These are phyloP conservation scores for Craterostigma plantagineum DNA, from an alignment of 257 asterid species.

Conservation along the genomic window DNA sequence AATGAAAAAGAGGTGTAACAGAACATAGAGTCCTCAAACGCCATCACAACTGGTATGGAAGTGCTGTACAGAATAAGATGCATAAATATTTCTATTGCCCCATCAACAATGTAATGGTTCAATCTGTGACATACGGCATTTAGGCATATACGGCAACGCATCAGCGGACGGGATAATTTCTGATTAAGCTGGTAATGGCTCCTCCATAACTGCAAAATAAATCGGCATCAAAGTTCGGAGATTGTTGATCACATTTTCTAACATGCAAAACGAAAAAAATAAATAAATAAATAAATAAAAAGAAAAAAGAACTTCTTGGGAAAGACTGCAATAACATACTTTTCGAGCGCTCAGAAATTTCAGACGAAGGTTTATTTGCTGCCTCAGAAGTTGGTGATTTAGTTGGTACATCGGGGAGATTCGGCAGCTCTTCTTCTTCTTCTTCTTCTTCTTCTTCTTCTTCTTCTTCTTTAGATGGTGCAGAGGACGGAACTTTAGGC, in stretches of 20 bases:
- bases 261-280: not conserved
- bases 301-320: not conserved
- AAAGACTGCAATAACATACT: conserved; percentile 22
- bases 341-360: conserved; percentile 25
- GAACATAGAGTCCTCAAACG: too few relatives aligned
- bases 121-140: too few relatives aligned
- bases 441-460: too few relatives aligned
- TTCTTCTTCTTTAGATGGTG: conserved; percentile 17
- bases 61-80: too few relatives aligned
- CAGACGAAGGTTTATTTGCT: conserved; percentile 17
- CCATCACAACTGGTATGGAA: too few relatives aligned
- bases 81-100: too few relatives aligned
- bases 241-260: not conserved
- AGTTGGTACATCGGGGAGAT: conserved; percentile 82
- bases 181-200: conserved; percentile 4
- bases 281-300: not conserved
- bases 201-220: conserved; percentile 1
- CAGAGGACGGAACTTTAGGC: conserved; percentile 45
- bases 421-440: conserved; percentile 42
- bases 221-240: not conserved
- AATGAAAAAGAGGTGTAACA: too few relatives aligned
- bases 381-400: conserved; percentile 37
- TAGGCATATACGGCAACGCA: too few relatives aligned
- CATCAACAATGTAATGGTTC: too few relatives aligned
- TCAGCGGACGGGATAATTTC: too few relatives aligned